Base-by-base conservation (phyloP, 768 basidiomycete species). In the Pulveroboletus sp. region DNA sequence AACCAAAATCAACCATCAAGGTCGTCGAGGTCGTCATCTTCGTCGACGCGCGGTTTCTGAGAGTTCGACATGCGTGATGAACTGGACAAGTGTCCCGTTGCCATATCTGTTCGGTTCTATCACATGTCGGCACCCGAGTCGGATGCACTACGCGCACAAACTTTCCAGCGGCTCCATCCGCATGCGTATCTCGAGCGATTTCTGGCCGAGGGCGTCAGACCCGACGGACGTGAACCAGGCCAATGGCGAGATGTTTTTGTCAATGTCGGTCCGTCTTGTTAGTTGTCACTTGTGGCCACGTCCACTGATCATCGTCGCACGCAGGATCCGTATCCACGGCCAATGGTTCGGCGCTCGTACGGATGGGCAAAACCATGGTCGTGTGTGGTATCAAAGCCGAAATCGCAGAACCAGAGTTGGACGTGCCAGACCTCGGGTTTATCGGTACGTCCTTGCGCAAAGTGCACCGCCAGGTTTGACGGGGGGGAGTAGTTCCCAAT, bases 341-440 rank as follows among this genome's bases (percentile, higher is more conserved):
- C 0, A 80, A 94, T 53, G 94, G 94, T 0, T 97, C 94, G 5
- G 85, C 94, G 0, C 84, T 99, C 34, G 90, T 97, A 5, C 75
- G 92, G 23, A 65, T 97, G 50, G 97, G 97, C 17, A 79, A 90
- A 40, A 97, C 95, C n/a, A 97, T 92, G 1, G 75, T 98, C 32
- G 90, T 97, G 0, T 97, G 94, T 60, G 97, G 97, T 1, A 82
- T 99, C 56, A 97, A 97, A 64, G 94, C 92, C 13, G 94, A 98
- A 69, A 86, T 95, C 34, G 86, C 92, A 23, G 90, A 93, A 59
- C 95, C 95, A 5, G 88, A 90, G 57, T 63, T 95, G 16, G 84
- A 92, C 53, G 68, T 68, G 2, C 89, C 87, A 1, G 71, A 77
- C 14, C 75, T 83, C 24, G 95, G 95, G 0, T 97, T 88, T 63